Conservation (phyloP, 2,329 filamentous ascomycete genomes). For the Colletotrichum sp. region DNA sequence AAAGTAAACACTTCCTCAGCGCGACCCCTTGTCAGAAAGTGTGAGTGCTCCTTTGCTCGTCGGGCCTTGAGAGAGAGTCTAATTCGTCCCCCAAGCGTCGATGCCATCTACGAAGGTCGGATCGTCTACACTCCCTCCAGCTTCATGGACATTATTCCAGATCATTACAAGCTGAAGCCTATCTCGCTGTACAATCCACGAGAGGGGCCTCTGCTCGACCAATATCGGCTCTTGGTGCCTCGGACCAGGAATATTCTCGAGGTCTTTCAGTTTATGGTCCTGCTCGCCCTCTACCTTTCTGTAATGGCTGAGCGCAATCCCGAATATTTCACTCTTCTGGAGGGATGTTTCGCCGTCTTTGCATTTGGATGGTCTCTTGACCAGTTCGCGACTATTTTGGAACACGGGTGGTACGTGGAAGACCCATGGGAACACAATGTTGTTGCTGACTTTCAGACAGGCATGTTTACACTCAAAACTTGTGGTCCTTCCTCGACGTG, state of each 20-base stretch:
- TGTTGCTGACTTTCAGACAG: constrained; percentile 36
- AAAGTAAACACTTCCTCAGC: constrained; percentile 79
- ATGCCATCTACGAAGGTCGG: constrained; percentile 80
- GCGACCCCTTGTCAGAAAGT: constrained; percentile 82
- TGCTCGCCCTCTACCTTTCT: constrained; percentile 71
- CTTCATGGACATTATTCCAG: constrained; percentile 83
- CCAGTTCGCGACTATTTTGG: constrained; percentile 76
- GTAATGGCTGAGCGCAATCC: constrained; percentile 74
- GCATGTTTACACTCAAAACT: constrained; percentile 84
- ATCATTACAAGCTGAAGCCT: constrained; percentile 83
- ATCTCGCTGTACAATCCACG: constrained; percentile 82
- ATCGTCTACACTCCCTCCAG: constrained; percentile 83
- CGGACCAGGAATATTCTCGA: constrained; percentile 79
- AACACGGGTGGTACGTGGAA: constrained; percentile 65
- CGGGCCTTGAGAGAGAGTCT: background rate
- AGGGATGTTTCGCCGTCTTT: constrained; percentile 74
- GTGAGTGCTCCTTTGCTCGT: constrained; percentile 30
- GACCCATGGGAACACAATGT: background rate
- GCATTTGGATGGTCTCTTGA: constrained; percentile 80
- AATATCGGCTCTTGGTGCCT: constrained; percentile 84
- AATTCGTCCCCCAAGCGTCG: constrained; percentile 48
- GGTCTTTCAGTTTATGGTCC: constrained; percentile 71
- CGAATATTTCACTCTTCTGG: constrained; percentile 58
- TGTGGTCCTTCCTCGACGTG: constrained; percentile 88
- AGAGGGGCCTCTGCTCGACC: constrained; percentile 77